These are phyloP conservation scores for Chiua virens DNA, from an alignment of 768 basidiomycete genomes.

Conservation along the genomic window DNA sequence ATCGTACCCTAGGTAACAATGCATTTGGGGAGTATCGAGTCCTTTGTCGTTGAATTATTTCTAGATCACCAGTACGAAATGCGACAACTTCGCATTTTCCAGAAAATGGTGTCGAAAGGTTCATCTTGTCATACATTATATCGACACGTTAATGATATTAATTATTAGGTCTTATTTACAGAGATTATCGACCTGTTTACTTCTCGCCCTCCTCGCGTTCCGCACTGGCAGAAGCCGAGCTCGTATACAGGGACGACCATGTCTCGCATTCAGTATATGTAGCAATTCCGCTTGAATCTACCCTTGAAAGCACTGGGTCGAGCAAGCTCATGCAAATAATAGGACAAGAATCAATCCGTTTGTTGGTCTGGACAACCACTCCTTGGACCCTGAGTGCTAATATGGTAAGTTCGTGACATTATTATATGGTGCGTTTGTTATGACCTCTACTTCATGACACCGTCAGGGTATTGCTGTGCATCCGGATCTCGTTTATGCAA, in stretches of 20 bases:
- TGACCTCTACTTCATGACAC: neutral
- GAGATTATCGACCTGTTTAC: conserved; percentile 86
- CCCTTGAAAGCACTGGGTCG: conserved; percentile 13
- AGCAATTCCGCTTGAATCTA: conserved; percentile 59
- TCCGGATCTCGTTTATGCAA: conserved; percentile 63
- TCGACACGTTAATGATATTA: neutral
- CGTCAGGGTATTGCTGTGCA: conserved; percentile 88
- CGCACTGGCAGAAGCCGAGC: conserved; percentile 92
- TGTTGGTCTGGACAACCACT: conserved; percentile 96
- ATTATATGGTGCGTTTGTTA: neutral
- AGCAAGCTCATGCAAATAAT: conserved; percentile 30
- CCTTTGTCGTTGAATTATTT: neutral
- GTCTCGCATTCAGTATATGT: conserved; percentile 88
- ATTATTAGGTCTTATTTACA: conserved; percentile 69
- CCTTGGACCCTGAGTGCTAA: conserved; percentile 97
- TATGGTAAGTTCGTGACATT: conserved; percentile 57
- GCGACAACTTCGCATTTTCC: conserved; percentile 81
- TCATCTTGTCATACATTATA: neutral
- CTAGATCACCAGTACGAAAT: conserved; percentile 87
- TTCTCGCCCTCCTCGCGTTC: conserved; percentile 95
- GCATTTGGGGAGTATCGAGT: neutral
- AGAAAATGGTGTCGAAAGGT: conserved; percentile 87
- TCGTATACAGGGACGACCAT: conserved; percentile 88
- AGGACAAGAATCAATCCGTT: conserved; percentile 38
- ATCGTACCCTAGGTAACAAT: conserved; percentile 77